Evolutionary conservation across 208 protist genomes (phyloP).

Genomic region (Acanthamoeba royreba): DNA sequence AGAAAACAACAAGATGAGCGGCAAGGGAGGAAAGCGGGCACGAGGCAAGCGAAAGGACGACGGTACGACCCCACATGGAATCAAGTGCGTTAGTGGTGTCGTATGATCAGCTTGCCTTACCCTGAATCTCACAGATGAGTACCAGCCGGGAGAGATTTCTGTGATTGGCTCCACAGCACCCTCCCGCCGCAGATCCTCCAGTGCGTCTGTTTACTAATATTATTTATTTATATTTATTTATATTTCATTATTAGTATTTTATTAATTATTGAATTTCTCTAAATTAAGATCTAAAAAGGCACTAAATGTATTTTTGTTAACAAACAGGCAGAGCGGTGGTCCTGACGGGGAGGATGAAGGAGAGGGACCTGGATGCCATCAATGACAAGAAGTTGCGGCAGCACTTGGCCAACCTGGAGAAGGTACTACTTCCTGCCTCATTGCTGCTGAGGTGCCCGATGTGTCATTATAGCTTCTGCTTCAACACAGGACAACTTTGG

Average conservation of each 20-base stretch:
- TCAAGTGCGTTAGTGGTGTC: not conserved
- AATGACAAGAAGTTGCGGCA: not conserved
- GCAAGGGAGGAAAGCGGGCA: not conserved
- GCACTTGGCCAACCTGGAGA: conserved; percentile 3
- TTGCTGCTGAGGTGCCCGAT: not conserved
- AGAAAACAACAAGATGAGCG: not conserved
- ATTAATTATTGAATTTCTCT: not conserved
- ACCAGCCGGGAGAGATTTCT: not conserved
- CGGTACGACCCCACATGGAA: not conserved
- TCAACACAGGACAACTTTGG: conserved; percentile 15
- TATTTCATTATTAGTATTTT: not conserved
- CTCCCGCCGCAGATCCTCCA: not conserved
- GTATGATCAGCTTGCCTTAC: not conserved
- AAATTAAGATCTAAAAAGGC: no score
- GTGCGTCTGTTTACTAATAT: not conserved
- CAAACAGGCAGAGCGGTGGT: not conserved
- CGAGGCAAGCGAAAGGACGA: not conserved
- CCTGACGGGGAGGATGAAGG: not conserved
- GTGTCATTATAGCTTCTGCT: not conserved
- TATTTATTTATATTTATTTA: no score
- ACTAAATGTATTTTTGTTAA: not conserved
- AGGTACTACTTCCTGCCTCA: not conserved
- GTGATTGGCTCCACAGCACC: not conserved
- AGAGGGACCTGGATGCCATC: not conserved
- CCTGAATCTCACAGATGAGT: not conserved